Percentiles rank a stretch among this genome's conserved stretches.
Conservation (phyloP, 139 green algal species). For the Tetraselmis chui region DNA sequence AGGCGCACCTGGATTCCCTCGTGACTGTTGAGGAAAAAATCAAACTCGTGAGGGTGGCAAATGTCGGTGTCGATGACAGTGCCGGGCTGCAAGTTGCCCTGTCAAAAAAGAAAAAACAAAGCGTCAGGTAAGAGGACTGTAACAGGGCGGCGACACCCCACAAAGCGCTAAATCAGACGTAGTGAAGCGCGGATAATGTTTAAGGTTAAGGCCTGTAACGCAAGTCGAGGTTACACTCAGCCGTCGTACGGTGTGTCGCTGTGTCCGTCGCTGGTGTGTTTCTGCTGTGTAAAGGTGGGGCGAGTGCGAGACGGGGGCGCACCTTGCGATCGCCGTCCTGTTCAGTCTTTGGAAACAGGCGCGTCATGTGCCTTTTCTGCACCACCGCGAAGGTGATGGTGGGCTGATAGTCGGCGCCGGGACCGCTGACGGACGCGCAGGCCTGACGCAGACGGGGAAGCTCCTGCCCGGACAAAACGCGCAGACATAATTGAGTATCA, state of each 20-base stretch:
- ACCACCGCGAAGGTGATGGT: constrained; percentile 76
- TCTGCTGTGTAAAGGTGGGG: too few relatives aligned
- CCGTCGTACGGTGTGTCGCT: too few relatives aligned
- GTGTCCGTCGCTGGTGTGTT: too few relatives aligned
- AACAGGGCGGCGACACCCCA: too few relatives aligned
- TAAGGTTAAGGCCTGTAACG: too few relatives aligned
- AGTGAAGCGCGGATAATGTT: too few relatives aligned
- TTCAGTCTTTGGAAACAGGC: constrained; percentile 34
- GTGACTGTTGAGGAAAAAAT: constrained; percentile 36
- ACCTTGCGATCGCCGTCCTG: not conserved
- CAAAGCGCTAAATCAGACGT: too few relatives aligned
- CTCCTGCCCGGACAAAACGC: not conserved
- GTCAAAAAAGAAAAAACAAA: too few relatives aligned
- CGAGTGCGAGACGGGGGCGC: too few relatives aligned
- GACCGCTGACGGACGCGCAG: not conserved
- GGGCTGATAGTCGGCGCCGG: constrained; percentile 41
- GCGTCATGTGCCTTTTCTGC: constrained; percentile 70
- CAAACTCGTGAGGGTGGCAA: constrained; percentile 25
- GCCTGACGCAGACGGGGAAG: not conserved
- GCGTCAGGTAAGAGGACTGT: too few relatives aligned
- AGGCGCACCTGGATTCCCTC: constrained; percentile 26
- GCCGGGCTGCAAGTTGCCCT: constrained; percentile 53
- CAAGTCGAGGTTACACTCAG: too few relatives aligned
- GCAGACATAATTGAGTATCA: too few relatives aligned
- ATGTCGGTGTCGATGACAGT: constrained; percentile 55